These are phyloP conservation scores for Gomphus bonarii DNA, from an alignment of 1,284 basidiomycete species.

Conservation along the genomic window DNA sequence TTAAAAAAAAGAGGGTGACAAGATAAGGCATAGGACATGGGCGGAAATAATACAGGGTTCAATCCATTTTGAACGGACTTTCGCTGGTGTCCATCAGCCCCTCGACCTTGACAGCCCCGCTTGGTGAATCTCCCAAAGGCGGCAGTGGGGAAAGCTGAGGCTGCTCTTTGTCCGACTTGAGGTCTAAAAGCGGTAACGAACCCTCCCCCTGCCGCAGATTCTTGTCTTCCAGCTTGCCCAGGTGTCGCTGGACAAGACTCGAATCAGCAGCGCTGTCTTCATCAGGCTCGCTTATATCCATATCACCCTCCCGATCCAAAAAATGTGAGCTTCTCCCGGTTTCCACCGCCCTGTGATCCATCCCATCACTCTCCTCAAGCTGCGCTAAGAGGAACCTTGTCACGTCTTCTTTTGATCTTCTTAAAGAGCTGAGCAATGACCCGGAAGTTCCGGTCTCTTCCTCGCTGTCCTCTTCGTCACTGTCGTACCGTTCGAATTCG, in stretches of 20 bases:
- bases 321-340: neutral
- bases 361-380: constrained; percentile 43
- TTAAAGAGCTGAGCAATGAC: constrained; percentile 14
- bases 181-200: constrained; percentile 32
- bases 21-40: neutral
- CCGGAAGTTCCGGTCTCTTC: constrained; percentile 33
- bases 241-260: neutral
- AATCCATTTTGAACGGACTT: constrained; percentile 41
- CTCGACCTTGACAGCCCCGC: constrained; percentile 50
- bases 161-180: constrained; percentile 30
- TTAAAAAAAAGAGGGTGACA: neutral
- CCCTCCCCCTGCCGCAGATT: constrained; percentile 32
- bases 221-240: constrained; percentile 15
- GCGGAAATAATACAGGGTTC: neutral
- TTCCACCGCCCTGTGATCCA: constrained; percentile 18
- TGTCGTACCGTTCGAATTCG: constrained; percentile 51
- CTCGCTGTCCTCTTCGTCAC: constrained; percentile 41
- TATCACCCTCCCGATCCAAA: constrained; percentile 14
- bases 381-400: constrained; percentile 48
- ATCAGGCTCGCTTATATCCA: constrained; percentile 16
- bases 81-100: constrained; percentile 68
- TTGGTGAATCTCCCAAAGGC: constrained; percentile 50
- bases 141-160: constrained; percentile 39
- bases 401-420: constrained; percentile 28
- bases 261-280: neutral